Base-by-base conservation (phyloP, 257 asterid genomes). In the Solanum gracilifrons region DNA sequence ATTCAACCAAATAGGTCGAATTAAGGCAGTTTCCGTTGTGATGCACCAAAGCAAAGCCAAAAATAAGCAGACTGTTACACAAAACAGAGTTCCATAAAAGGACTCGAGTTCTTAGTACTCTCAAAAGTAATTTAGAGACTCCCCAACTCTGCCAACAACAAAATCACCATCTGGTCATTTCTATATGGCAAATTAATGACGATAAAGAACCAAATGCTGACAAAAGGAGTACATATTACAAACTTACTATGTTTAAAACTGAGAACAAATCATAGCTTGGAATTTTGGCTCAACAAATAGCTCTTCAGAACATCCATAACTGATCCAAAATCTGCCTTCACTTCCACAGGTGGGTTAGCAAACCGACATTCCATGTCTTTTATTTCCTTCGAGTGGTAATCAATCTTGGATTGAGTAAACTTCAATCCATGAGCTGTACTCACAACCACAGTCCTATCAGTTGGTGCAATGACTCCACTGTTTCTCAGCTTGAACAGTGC, bases 341-440 rank as follows among this genome's bases (percentile, higher is more conserved):
- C 98, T 77, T 93, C 94, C 82, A 95, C 95, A 0, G 98, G 98
- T 15, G 98, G 98, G 83, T 95, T 95, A 0, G 98, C 95, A 79
- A 43, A 94, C 25, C 93, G 89, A 88, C 98, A 94, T n/a, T 85
- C 93, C 97, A 95, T 94, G 11, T 94, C 98, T 36, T 91, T 92
- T 43, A 95, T 95, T 87, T 85, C 93, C 88, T 89, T 87, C 1
- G 98, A 95, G 87, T 95, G 98, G 76, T 95, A 95, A 91, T 94
- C 98, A 27, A 91, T 88, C 92, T 95, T 95, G 41, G 97, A 93
- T 51, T 95, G 96, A 0, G 97, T 95, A 79, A 94, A 95, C 95
- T 95, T 95, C 93, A 95, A 72, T 21, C 98, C 98, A 74, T 95
- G 98, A 87, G 98, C 98, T 25, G 98, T 94, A 84, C 95, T 95